Conservation (phyloP, 78 protist genomes). For the Blattamonas nauphoetae region DNA sequence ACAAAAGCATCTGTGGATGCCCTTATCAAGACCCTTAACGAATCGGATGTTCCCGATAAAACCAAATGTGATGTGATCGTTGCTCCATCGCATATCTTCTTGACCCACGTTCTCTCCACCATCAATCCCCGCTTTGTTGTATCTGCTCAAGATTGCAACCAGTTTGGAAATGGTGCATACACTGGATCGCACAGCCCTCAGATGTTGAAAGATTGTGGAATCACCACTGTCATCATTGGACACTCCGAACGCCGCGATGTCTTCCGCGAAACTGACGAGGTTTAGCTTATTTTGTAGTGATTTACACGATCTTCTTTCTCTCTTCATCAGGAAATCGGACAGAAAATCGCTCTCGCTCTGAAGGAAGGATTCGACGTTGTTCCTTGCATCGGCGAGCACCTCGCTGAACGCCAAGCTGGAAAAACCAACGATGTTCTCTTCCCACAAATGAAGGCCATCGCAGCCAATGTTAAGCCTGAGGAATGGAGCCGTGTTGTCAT, state of each 20-base stretch:
- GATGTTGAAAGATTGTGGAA: slow-evolving; percentile 25
- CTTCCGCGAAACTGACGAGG: slow-evolving; percentile 69
- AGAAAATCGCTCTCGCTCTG: slow-evolving; percentile 62
- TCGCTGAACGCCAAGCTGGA: slow-evolving; percentile 70
- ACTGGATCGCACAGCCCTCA: slow-evolving; percentile 26
- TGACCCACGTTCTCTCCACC: neutral
- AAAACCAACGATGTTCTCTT: slow-evolving; percentile 52
- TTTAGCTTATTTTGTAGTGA: neutral
- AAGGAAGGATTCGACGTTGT: slow-evolving; percentile 67
- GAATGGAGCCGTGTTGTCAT: slow-evolving; percentile 14
- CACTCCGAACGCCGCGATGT: slow-evolving; percentile 91
- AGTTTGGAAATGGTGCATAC: slow-evolving; percentile 20
- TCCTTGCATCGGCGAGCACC: slow-evolving; percentile 88
- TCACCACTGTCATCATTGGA: slow-evolving; percentile 72
- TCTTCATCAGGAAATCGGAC: slow-evolving; percentile 27
- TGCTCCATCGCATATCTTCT: slow-evolving; percentile 10
- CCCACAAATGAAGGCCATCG: slow-evolving; percentile 51
- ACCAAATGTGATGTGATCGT: neutral
- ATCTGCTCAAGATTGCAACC: slow-evolving; percentile 14
- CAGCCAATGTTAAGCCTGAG: neutral
- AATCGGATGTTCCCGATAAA: neutral
- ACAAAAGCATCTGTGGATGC: slow-evolving; percentile 12
- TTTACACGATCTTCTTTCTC: neutral
- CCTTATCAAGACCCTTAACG: slow-evolving; percentile 14
- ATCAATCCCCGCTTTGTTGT: neutral